Conservation (phyloP, 129 eudicot genomes). For the Heracleum sosnowskyi region DNA sequence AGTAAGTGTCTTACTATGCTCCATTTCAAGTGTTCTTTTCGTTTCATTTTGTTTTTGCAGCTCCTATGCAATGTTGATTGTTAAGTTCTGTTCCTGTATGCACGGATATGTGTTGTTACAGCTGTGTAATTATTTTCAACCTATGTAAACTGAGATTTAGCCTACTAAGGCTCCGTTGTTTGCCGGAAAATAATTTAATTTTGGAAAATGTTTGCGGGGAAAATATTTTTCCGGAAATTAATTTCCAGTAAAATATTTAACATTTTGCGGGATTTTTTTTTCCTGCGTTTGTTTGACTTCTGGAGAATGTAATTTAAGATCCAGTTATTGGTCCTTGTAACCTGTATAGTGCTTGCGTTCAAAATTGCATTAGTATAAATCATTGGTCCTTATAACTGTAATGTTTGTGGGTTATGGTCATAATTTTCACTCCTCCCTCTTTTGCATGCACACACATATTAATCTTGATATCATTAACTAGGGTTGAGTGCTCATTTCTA, state of each 20-base stretch:
- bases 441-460: neutral
- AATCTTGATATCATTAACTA: too few species aligned
- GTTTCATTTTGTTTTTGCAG: neutral
- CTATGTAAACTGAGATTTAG: neutral
- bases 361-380: neutral
- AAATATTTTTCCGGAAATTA: too few species aligned
- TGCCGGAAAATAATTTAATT: too few species aligned
- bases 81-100: neutral
- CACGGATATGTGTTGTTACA: neutral
- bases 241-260: too few species aligned
- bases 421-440: neutral
- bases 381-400: neutral
- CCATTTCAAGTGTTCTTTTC: neutral
- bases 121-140: neutral
- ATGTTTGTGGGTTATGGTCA: neutral
- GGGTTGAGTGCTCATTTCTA: neutral
- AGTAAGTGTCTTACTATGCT: conserved; percentile 39
- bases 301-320: too few species aligned
- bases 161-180: too few species aligned
- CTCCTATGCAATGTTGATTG: neutral
- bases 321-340: too few species aligned
- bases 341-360: too few species aligned
- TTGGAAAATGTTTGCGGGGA: too few species aligned
- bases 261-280: too few species aligned
- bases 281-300: too few species aligned